Base-by-base conservation (phyloP, 2,329 filamentous ascomycete genomes). In the Sporothrix variecibatus region DNA sequence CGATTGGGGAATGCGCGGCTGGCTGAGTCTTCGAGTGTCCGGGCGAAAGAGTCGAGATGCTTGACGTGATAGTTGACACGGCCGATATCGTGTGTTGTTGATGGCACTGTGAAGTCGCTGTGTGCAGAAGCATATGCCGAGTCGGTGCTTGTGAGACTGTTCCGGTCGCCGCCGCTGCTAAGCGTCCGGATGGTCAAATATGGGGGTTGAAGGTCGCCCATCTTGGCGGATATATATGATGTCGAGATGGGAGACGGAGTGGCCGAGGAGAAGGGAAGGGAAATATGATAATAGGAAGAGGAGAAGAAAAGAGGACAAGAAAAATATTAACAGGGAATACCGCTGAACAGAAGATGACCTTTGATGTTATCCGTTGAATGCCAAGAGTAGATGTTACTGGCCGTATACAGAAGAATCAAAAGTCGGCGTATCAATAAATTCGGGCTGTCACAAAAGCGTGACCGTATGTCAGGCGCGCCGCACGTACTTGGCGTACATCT, bases 11-110 rank as follows among this genome's bases (percentile, higher is more conserved):
- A 89, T 26, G 87, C 87, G 76, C 87, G 83, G 49, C 82, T 81
- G 53, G 87, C 87, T 53, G 87, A 89, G 87, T 88, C 85, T 82
- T 89, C 85, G 34, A 89, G 83, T 43, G 84, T 85, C 78, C 85
- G 83, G 26, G 87, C 87, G 78, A 89, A 89, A 73, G 85, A 84
- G 68, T 85, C 83, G 58, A 89, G 82, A 74, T 88, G 84, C 80
- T 88, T 89, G 71, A 89, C 84, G 79, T 89, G 87, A 75, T 87
- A 89, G 81, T 82, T 88, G 3, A 88, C 86, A 58, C 87, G 86
- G 78, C 87, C 88, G 64, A 85, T 87, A 78, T 89, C 87, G 78
- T 89, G 88, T 17, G 87, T 89, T 26, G 87, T 82, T 23, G 84
- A 78, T 9, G 82, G 81, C 34, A 82, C 79, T 72, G 78, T 80